Evolutionary conservation across 176 grass and related monocot genomes (phyloP).

Genomic region (Luzula sylvatica): DNA sequence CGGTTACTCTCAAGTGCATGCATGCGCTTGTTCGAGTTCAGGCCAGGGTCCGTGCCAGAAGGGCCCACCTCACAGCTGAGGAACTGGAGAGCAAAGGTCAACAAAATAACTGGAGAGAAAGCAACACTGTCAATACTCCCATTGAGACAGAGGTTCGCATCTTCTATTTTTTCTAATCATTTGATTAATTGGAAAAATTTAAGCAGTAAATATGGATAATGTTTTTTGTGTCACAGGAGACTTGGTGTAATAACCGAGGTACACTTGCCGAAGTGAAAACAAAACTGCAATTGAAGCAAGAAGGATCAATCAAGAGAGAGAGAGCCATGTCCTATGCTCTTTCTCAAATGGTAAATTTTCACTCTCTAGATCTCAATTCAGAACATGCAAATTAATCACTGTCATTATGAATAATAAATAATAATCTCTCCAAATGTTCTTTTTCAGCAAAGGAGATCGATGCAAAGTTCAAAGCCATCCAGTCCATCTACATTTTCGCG

Average conservation of each 20-base stretch:
- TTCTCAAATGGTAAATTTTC: slow-evolving; percentile 45
- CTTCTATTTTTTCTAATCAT: neutral
- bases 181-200: neutral
- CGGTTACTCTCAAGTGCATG: slow-evolving; percentile 82
- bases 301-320: slow-evolving; percentile 58
- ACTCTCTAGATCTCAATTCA: neutral
- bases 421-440: neutral
- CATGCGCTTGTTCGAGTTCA: slow-evolving; percentile 68
- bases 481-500: slow-evolving; percentile 32
- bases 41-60: slow-evolving; percentile 58
- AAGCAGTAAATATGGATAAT: too few species aligned
- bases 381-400: neutral
- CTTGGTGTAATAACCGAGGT: slow-evolving; percentile 60
- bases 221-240: slow-evolving; percentile 28
- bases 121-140: neutral
- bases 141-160: slow-evolving; percentile 20
- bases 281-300: slow-evolving; percentile 54
- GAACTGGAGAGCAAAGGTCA: slow-evolving; percentile 19
- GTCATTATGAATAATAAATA: neutral
- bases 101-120: slow-evolving; percentile 6
- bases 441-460: slow-evolving; percentile 39
- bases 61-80: slow-evolving; percentile 33
- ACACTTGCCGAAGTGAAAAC: slow-evolving; percentile 50
- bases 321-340: slow-evolving; percentile 56
- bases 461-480: slow-evolving; percentile 22